Evolutionary conservation across 306 rosid genomes (phyloP).

Genomic region (Carpinus viminea): DNA sequence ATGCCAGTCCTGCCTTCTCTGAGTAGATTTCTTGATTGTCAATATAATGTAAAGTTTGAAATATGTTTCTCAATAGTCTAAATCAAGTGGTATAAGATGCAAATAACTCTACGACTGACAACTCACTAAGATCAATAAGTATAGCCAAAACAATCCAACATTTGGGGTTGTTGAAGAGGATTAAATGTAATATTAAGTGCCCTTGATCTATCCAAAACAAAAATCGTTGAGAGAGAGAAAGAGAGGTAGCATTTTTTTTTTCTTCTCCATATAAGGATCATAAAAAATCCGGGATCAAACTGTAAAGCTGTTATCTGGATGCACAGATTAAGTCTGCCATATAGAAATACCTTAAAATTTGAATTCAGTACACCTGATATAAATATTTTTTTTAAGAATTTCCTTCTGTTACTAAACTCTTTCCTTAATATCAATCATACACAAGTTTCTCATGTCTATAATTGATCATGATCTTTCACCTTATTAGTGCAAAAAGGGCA

Average conservation of each 20-base stretch:
- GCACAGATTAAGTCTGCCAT: too few species aligned
- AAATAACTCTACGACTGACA: neutral
- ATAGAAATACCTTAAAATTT: too few species aligned
- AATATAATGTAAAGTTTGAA: neutral
- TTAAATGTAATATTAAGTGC: neutral
- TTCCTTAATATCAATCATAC: neutral
- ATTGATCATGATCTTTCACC: neutral
- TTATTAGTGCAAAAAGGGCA: neutral
- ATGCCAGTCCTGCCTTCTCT: neutral
- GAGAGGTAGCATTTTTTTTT: too few species aligned
- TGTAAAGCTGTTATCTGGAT: too few species aligned
- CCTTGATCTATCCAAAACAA: neutral
- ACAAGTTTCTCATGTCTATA: neutral
- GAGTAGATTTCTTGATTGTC: neutral
- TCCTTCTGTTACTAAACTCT: neutral
- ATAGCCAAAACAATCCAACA: neutral
- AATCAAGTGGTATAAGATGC: neutral
- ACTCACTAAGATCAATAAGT: neutral
- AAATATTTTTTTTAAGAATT: neutral
- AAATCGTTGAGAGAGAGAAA: neutral
- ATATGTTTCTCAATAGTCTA: neutral
- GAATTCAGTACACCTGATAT: neutral
- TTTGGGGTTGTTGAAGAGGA: neutral
- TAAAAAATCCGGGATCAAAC: too few species aligned
- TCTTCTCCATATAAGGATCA: too few species aligned